Base-by-base conservation (phyloP, 164 flowering plant species). In the Tinospora cordifolia region DNA sequence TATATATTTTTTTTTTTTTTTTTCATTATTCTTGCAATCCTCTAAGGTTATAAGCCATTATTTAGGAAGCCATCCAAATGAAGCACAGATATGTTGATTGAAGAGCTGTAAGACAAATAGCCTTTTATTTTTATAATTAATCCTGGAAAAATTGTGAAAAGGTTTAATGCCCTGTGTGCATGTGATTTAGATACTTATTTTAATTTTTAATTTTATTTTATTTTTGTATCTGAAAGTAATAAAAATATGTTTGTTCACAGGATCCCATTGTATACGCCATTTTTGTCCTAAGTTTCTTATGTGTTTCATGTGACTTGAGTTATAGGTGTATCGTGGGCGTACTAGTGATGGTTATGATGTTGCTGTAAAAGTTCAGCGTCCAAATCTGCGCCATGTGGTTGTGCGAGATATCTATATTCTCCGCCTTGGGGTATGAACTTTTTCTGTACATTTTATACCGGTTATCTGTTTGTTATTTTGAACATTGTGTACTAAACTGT, bases 351-450 rank as follows among this genome's bases (percentile, higher is more conserved):
- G 99, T 59, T 46, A 26, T 67, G 44, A 57, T 79, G 99, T 94
- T 73, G 99, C 99, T 60, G 80, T 94, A 73, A 94, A 92, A 87
- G 98, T 94, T 78, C 99, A 94, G 80, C 98, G 98, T 54, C 99
- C 99, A 67, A 84, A 90, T 82, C 71, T 94, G 79, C 88, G 59
- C 44, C 98, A 90, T 75, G 85, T 87, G 62, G 99, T 94, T 36
- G 88, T 87, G 69, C 85, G 97, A 24, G 99, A 94, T 80, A 77
- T 90, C 72, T 89, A 88, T 73, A 84, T 94, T 74, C 89, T 94
- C 66, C 97, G 97, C 47, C 83, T 90, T 79, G 99, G 96, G 93
- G 99, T 94, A 72, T 66, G 86, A 67, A 67, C 58, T 30, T 49
- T 46, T n/a, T 58, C 6, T 51, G 19, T 41, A 19, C 4, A 24